phyloP scores from a whole-genome alignment of 2,329 filamentous ascomycete genomes.

The Nemania serpens region DNA sequence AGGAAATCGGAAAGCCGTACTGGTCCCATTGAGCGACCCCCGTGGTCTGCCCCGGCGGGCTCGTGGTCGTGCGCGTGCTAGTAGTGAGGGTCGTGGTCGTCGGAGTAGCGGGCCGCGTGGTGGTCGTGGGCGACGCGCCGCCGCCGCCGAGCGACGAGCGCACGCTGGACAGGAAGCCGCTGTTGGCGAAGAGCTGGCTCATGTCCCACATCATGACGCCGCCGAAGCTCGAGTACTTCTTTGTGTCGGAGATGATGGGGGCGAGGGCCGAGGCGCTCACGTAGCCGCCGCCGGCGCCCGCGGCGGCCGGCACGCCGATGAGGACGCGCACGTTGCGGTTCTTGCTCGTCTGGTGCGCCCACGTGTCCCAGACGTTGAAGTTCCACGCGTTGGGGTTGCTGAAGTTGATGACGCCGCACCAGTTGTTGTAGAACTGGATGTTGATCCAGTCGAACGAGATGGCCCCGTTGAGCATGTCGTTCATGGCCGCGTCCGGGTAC shows the following conservation, averaged over 20 bases:
- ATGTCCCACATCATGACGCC: slow-evolving; percentile 74
- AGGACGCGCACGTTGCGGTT: slow-evolving; percentile 66
- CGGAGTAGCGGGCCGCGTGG: slow-evolving; percentile 18
- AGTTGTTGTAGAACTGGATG: slow-evolving; percentile 74
- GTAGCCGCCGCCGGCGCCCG: slow-evolving; percentile 62
- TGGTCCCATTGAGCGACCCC: slow-evolving; percentile 44
- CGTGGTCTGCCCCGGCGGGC: slow-evolving; percentile 7
- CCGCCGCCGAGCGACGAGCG: slow-evolving; percentile 40
- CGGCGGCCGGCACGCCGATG: slow-evolving; percentile 62
- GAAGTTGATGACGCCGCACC: slow-evolving; percentile 62
- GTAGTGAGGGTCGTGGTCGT: slow-evolving; percentile 31
- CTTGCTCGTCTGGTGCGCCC: slow-evolving; percentile 61
- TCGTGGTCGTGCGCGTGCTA: slow-evolving; percentile 29
- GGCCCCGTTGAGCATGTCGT: slow-evolving; percentile 58
- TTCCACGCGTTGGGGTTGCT: slow-evolving; percentile 58
- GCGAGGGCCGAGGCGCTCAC: slow-evolving; percentile 51
- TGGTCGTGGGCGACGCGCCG: slow-evolving; percentile 7
- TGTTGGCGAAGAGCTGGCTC: slow-evolving; percentile 63
- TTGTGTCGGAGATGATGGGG: slow-evolving; percentile 57
- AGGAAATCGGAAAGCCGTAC: slow-evolving; percentile 28
- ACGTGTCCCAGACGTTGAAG: slow-evolving; percentile 67
- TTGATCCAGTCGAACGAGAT: slow-evolving; percentile 64
- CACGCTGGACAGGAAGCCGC: slow-evolving; percentile 57
- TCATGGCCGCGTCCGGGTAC: slow-evolving; percentile 65
- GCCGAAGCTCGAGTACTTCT: slow-evolving; percentile 63